Conservation (phyloP, 345 rosid species). For the Populus pruinosa region DNA sequence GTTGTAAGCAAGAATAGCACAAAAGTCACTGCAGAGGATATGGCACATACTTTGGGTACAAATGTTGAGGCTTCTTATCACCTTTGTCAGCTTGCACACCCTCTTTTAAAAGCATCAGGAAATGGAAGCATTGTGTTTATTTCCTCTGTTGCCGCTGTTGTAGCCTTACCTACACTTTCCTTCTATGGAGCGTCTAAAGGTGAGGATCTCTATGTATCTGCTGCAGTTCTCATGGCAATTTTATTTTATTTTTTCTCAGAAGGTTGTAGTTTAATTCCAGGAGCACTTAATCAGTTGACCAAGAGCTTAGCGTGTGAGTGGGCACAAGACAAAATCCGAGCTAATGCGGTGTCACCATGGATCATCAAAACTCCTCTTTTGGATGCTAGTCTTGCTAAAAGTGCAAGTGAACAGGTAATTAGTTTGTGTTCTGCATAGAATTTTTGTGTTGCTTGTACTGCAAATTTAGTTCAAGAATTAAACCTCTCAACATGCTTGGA, state of each 20-base stretch:
- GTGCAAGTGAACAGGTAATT: too few species aligned
- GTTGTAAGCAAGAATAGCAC: background rate
- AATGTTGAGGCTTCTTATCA: constrained; percentile 18
- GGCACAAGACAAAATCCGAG: constrained; percentile 13
- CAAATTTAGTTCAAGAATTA: too few species aligned
- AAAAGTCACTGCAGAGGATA: constrained; percentile 11
- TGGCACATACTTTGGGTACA: constrained; percentile 5
- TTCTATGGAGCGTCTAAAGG: constrained; percentile 20
- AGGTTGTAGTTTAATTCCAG: background rate
- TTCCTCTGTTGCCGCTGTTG: constrained; percentile 3
- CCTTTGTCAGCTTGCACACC: constrained; percentile 16
- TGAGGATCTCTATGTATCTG: background rate
- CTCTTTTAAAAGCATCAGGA: constrained; percentile 1
- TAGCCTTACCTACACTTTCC: background rate
- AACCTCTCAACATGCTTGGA: too few species aligned
- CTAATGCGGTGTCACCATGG: constrained; percentile 9
- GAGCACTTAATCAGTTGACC: constrained; percentile 9
- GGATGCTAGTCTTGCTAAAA: too few species aligned
- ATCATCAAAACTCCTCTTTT: background rate
- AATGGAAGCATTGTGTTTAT: constrained; percentile 10
- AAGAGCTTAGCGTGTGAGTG: constrained; percentile 17
- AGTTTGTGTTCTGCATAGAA: too few species aligned
- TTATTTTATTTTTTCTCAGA: too few species aligned
- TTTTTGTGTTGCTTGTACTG: too few species aligned
- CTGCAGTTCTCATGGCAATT: too few species aligned